phyloP scores from a whole-genome alignment of 2,329 filamentous ascomycete species.

The Calonectria montana region DNA sequence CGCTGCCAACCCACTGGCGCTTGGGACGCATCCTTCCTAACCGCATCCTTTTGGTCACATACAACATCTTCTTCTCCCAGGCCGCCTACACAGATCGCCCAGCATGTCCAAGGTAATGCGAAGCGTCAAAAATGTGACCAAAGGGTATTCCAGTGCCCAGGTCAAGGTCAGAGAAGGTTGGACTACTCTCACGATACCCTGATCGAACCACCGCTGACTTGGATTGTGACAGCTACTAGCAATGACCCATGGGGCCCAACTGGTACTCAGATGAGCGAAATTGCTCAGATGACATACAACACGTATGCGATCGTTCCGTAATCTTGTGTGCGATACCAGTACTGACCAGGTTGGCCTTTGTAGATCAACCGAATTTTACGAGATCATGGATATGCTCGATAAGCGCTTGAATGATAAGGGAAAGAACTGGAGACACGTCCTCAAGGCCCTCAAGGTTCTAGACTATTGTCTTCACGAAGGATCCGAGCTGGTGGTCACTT shows the following conservation, averaged over 20 bases:
- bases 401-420: constrained; percentile 99
- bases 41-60: constrained; percentile 6
- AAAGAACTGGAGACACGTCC: constrained; percentile 98
- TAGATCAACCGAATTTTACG: constrained; percentile 96
- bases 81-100: constrained; percentile 42
- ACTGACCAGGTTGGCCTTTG: constrained; percentile 31
- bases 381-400: constrained; percentile 99
- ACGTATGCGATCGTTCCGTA: constrained; percentile 72
- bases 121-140: constrained; percentile 99
- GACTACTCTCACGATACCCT: constrained; percentile 41
- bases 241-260: constrained; percentile 99
- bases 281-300: constrained; percentile 97
- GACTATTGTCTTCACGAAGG: constrained; percentile 99
- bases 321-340: not conserved
- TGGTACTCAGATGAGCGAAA: constrained; percentile 98
- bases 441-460: constrained; percentile 96
- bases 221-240: constrained; percentile 80
- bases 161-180: constrained; percentile 98
- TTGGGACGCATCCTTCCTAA: constrained; percentile 30
- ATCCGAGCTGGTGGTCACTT: constrained; percentile 95
- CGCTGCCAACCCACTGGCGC: constrained; percentile 36
- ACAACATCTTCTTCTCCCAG: constrained; percentile 10
- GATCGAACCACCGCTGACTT: constrained; percentile 30
- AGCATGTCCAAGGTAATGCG: constrained; percentile 96
- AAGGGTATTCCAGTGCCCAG: constrained; percentile 96